Base-by-base conservation (phyloP, 805 yeast species). In the Myxozyma sirexii region DNA sequence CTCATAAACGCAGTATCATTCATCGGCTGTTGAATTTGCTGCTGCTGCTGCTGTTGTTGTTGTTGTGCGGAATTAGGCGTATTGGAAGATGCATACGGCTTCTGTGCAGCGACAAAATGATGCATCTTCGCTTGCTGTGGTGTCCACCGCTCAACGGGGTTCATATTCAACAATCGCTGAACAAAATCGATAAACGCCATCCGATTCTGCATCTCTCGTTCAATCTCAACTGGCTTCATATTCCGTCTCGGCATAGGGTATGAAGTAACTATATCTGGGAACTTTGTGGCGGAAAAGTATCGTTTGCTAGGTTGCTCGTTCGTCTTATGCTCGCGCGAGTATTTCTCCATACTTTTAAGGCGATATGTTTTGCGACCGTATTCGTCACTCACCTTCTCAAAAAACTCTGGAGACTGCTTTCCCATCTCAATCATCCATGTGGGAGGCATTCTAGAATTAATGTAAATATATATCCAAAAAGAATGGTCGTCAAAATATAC, bases 361-460 rank as follows among this genome's bases (percentile, higher is more conserved):
- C 68, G 78, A 63, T 74, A 76, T 24, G 68, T 63, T 52, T 71
- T 72, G 26, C 70, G 65, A 17, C 77, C 76, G 60, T 70, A 70
- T 62, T 75, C 66, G 61, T 75, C 72, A 68, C 70, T 62, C 29
- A 65, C 73, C 63, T 82, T 82, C 58, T 81, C 82, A 74, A 88
- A 80, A 67, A 87, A 94, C 66, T 85, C 83, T 47, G 79, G 75
- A 0, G 96, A 80, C 72, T 87, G 90, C 66, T 90, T 87, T 27
- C 98, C 99, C 84, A 89, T 90, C 64, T 93, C 97, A 65, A 93
- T 79, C 99, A 94, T 94, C 90, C 97, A 96, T 24, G 86, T 77
- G 10, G 97, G 97, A 24, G 99, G 99, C 54, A 67, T 63, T 10
- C 63, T 57, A 12, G 21, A 29, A 29, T 29, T 23, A 19, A 24